phyloP scores from a whole-genome alignment of 202 grass and related monocot genomes.

The Alloteropsis angusta region DNA sequence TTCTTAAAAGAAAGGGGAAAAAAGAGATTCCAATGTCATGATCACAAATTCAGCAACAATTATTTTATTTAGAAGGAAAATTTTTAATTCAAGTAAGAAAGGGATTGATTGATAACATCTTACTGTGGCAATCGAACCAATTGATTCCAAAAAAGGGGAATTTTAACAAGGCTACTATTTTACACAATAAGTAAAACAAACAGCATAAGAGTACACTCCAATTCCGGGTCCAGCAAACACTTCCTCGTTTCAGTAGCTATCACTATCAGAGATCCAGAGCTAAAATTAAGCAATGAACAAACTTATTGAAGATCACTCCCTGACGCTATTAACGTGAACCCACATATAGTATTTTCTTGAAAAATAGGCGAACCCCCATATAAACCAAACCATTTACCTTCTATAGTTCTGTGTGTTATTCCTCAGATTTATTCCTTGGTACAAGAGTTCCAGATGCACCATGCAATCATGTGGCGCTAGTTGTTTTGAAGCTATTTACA shows the following conservation, averaged over 20 bases:
- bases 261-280: conserved; percentile 3
- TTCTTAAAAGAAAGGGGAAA: no score
- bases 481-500: neutral
- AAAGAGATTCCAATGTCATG: neutral
- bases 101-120: neutral
- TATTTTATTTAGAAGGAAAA: neutral
- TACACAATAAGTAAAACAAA: conserved; percentile 10
- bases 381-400: neutral
- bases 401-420: conserved; percentile 1
- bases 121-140: neutral
- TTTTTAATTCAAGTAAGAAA: neutral
- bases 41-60: neutral
- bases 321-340: neutral
- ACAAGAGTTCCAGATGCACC: neutral
- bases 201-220: neutral
- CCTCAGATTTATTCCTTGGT: conserved; percentile 17
- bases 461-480: neutral
- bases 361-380: neutral
- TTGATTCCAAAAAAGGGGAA: neutral
- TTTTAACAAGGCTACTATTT: neutral
- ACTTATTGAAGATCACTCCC: conserved; percentile 32
- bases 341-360: neutral
- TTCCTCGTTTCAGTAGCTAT: conserved; percentile 17
- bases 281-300: neutral
- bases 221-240: neutral